Conservation (phyloP, 345 rosid species). For the Clausena lansium region DNA sequence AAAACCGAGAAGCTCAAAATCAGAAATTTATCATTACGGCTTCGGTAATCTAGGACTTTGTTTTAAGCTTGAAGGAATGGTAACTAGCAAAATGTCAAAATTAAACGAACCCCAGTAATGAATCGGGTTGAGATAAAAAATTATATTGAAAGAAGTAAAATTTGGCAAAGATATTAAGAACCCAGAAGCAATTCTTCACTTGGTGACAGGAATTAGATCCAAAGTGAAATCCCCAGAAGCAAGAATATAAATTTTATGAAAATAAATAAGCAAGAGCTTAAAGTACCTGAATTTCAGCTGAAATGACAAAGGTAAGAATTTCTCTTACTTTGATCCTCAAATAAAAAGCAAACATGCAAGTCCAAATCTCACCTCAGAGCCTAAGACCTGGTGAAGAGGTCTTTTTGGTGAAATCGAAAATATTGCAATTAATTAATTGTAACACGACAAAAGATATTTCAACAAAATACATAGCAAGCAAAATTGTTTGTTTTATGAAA, state of each 20-base stretch:
- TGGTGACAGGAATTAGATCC: background rate
- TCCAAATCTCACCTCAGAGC: background rate
- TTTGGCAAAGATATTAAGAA: constrained; percentile 5
- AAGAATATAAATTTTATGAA: background rate
- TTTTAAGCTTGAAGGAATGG: background rate
- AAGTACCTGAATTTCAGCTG: constrained; percentile 15
- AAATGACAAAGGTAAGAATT: background rate
- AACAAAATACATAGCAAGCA: background rate
- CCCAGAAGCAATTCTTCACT: background rate
- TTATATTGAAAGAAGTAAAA: background rate
- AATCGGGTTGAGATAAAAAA: background rate
- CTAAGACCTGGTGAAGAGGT: background rate
- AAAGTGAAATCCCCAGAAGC: background rate
- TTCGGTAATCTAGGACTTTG: background rate
- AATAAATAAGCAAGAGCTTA: background rate
- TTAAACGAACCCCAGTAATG: background rate
- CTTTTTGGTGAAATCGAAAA: background rate
- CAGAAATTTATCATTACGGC: background rate
- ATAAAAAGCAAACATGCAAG: background rate
- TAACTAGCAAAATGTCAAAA: background rate
- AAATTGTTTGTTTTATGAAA: background rate
- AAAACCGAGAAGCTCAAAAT: background rate
- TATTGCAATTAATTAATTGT: background rate
- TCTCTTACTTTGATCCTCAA: constrained; percentile 10
- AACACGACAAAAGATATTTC: background rate